Percentiles rank a stretch among this genome's conserved stretches.
phyloP scores from a whole-genome alignment of 352 stramenopile genomes.

The Phytophthora crassamura region DNA sequence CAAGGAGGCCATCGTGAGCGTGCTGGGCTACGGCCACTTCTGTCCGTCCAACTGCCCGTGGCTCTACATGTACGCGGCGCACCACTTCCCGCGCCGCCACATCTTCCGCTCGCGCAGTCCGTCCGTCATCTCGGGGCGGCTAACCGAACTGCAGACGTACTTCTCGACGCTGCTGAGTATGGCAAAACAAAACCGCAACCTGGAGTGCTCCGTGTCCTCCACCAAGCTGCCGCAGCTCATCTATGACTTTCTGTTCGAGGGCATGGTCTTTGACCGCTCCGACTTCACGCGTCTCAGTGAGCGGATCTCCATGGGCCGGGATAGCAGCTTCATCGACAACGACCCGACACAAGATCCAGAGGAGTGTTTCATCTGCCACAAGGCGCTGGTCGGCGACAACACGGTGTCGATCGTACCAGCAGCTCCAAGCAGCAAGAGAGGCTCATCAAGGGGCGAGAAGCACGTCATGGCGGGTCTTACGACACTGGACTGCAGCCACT shows the following conservation, averaged over 20 bases:
- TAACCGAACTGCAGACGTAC: constrained; percentile 73
- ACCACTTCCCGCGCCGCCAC: constrained; percentile 81
- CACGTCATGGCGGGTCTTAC: constrained; percentile 59
- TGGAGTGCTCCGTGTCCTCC: constrained; percentile 66
- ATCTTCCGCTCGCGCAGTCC: constrained; percentile 76
- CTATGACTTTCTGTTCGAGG: constrained; percentile 84
- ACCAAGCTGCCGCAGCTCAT: constrained; percentile 70
- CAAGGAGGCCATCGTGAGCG: constrained; percentile 63
- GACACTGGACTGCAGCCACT: constrained; percentile 81
- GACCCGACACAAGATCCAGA: constrained; percentile 46
- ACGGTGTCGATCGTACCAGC: constrained; percentile 48
- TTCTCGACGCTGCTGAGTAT: constrained; percentile 68
- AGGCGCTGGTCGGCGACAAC: constrained; percentile 42
- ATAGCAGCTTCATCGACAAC: constrained; percentile 43
- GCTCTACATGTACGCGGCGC: constrained; percentile 82
- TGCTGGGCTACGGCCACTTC: constrained; percentile 81
- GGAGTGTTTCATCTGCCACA: constrained; percentile 67
- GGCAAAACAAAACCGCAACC: constrained; percentile 66
- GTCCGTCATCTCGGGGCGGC: constrained; percentile 64
- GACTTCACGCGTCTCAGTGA: constrained; percentile 75
- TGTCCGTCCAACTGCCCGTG: constrained; percentile 84
- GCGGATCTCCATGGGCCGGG: constrained; percentile 45
- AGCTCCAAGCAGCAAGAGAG: constrained; percentile 18
- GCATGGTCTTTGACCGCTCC: constrained; percentile 79
- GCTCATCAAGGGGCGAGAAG: constrained; percentile 35